Evolutionary conservation across 306 rosid genomes (phyloP), one percentile per base, ranked within the genome.

Genomic region (Lathyrus tuberosus): DNA sequence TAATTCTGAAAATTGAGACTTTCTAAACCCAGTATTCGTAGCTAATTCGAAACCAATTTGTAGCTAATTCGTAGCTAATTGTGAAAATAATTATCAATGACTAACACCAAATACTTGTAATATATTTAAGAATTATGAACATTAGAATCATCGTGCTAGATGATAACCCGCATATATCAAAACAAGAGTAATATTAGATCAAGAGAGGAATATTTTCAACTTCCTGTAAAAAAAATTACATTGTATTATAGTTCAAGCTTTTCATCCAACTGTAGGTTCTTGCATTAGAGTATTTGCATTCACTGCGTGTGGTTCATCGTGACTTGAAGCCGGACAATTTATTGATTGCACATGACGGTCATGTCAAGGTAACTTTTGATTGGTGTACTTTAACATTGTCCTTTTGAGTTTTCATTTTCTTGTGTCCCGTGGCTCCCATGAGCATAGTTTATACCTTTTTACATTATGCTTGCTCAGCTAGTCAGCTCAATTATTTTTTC

Each of bases 251-350:
- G 40, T 37, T 48, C 56, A 18, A 68, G 4, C 15, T 76, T 77
- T 57, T 59, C 58, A 6, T 69, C 16, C 31, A 17, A 67, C 61
- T 64, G 52, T 82, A 95, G 99, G 97, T 95, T 43, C 97, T 95
- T 71, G 99, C 99, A 5, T 84, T 95, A 78, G 99, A 95, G 76
- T 91, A 95, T 87, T 83, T 95, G 75, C 99, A 95, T 83, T 95
- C 99, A 7, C 81, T 89, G 57, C 76, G 65, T 40, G 95, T 91
- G 80, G 97, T 95, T 82, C 99, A 95, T 80, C 97, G 99, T 63
- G 99, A 95, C 79, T 82, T 95, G 78, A 95, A 95, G 87, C 99
- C 99, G 0, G 99, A 95, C 86, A 95, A 95, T 87, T 72, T 95
- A 67, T 84, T 95, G 81, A 89, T 95, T 73, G 99, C 99, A 3